Percentiles rank a stretch among this genome's conserved stretches.
Conservation (phyloP, 768 basidiomycete species). For the Tulasnella sp. region DNA sequence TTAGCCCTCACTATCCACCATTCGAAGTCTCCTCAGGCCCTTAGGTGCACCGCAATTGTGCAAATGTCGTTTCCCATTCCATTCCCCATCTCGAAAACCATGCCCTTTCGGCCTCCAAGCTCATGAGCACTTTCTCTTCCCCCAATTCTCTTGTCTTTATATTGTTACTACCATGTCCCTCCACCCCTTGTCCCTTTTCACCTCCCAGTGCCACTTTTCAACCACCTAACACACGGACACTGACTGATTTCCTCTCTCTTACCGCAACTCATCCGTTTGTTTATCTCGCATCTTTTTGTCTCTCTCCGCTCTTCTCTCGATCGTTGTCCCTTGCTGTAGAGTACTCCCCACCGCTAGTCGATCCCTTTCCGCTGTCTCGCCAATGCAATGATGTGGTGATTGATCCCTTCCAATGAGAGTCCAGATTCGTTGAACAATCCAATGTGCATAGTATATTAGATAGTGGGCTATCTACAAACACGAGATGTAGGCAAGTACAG, state of each 20-base stretch:
- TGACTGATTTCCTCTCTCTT: neutral
- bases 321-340: conserved; percentile 2
- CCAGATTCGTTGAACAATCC: neutral
- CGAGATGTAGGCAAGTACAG: neutral
- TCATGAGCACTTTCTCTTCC: neutral
- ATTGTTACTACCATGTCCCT: neutral
- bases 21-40: neutral
- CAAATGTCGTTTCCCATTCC: neutral
- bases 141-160: neutral
- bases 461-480: neutral
- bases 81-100: neutral
- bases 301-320: neutral
- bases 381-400: neutral
- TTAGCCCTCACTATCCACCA: neutral
- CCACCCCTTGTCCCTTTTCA: neutral
- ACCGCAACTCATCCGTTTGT: neutral
- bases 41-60: neutral
- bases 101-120: neutral
- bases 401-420: neutral
- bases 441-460: neutral
- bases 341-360: neutral
- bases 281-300: neutral
- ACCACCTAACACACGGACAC: neutral
- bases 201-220: neutral
- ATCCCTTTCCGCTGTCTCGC: neutral